Conservation (phyloP, 345 rosid species). For the Syzygium jambos region DNA sequence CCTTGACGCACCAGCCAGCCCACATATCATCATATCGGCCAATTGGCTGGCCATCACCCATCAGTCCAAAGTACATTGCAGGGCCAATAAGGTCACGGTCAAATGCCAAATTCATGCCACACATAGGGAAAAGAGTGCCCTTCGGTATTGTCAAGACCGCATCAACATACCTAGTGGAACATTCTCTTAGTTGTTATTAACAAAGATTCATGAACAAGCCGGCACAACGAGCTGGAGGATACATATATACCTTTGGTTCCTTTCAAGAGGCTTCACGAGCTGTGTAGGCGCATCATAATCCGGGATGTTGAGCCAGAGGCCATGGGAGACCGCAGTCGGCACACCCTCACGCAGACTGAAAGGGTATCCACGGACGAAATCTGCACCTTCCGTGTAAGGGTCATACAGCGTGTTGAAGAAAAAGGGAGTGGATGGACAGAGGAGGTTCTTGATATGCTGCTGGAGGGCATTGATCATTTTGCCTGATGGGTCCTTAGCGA, state of each 20-base stretch:
- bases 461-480: conserved; percentile 77
- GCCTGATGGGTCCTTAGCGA: conserved; percentile 84
- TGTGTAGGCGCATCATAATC: conserved; percentile 99
- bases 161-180: conserved; percentile 58
- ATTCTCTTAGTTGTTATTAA: background rate
- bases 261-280: conserved; percentile 91
- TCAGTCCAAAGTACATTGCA: conserved; percentile 96
- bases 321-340: conserved; percentile 92
- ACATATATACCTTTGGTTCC: conserved; percentile 64
- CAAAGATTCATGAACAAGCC: background rate
- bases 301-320: conserved; percentile 98
- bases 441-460: conserved; percentile 93
- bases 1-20: conserved; percentile 99
- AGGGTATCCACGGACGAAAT: conserved; percentile 96
- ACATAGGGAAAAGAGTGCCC: conserved; percentile 95
- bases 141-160: conserved; percentile 88
- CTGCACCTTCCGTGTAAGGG: conserved; percentile 83
- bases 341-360: conserved; percentile 95
- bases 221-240: background rate
- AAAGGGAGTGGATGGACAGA: conserved; percentile 77
- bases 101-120: conserved; percentile 95
- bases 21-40: conserved; percentile 97
- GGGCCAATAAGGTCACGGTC: conserved; percentile 94
- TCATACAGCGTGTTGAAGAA: conserved; percentile 97
- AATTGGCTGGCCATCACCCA: conserved; percentile 98